These are phyloP conservation scores for Nannochloris sp. DNA, from an alignment of 139 green algal species.

Conservation along the genomic window DNA sequence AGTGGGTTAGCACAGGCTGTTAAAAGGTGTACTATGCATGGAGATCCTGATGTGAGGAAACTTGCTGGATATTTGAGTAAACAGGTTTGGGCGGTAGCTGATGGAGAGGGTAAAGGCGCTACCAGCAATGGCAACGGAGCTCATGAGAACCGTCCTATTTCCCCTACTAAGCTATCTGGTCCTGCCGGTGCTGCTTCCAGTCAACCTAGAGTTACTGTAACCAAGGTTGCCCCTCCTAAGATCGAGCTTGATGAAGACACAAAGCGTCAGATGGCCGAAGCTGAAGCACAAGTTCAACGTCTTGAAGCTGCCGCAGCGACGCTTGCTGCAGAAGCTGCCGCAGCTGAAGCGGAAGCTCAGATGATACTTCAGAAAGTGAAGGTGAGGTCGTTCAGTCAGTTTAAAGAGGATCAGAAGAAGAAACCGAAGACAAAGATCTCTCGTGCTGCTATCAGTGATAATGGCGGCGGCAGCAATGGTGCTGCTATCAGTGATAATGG, in stretches of 20 bases:
- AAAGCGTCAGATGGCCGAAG: slow-evolving; percentile 1
- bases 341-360: not conserved
- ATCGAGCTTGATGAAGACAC: slow-evolving; percentile 11
- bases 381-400: not conserved
- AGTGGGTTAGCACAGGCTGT: not conserved
- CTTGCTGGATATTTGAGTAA: slow-evolving; percentile 2
- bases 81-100: not conserved
- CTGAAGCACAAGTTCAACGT: not conserved
- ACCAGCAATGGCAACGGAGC: not conserved
- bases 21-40: not conserved
- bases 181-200: not conserved
- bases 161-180: not conserved
- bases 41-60: slow-evolving; percentile 21
- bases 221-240: no score
- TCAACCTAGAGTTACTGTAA: no score
- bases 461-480: not conserved
- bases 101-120: not conserved
- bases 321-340: not conserved
- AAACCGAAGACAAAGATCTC: slow-evolving; percentile 7
- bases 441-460: not conserved
- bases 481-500: not conserved
- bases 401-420: not conserved
- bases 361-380: not conserved
- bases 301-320: not conserved
- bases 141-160: not conserved